A percentile compares a stretch with the other conserved stretches of the same genome.
These are phyloP conservation scores for Ceratocystis eucalypticola DNA, from an alignment of 2,329 filamentous ascomycete species.

Conservation along the genomic window DNA sequence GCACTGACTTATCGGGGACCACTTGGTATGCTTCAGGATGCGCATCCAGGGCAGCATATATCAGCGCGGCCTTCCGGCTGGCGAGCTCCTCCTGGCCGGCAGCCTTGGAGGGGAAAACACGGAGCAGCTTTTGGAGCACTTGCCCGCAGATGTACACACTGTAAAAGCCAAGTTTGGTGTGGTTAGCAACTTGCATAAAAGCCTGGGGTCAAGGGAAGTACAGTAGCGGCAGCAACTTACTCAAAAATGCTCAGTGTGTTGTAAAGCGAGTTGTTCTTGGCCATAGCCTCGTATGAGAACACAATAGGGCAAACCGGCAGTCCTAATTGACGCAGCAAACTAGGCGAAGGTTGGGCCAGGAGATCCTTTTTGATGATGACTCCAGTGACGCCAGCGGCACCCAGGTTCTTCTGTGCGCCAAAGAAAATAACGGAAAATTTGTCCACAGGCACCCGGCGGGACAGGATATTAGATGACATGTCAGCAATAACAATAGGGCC, in stretches of 20 bases:
- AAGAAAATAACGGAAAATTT: conserved; percentile 83
- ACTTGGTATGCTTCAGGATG: conserved; percentile 60
- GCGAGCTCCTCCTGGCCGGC: conserved; percentile 62
- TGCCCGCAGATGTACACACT: conserved; percentile 82
- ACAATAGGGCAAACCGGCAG: conserved; percentile 69
- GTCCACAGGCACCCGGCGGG: conserved; percentile 57
- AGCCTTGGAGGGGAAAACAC: conserved; percentile 53
- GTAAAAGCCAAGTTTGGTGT: conserved; percentile 10
- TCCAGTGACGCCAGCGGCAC: conserved; percentile 72
- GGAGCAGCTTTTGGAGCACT: conserved; percentile 65
- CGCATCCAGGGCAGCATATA: conserved; percentile 67
- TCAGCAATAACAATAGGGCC: conserved; percentile 73
- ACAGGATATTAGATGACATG: conserved; percentile 90
- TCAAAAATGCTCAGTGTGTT: conserved; percentile 92
- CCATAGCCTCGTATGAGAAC: conserved; percentile 68
- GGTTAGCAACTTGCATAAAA: neutral
- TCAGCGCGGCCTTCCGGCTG: conserved; percentile 57
- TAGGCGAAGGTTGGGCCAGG: conserved; percentile 56
- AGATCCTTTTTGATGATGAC: conserved; percentile 72
- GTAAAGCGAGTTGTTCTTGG: conserved; percentile 90
- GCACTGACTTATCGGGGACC: conserved; percentile 59
- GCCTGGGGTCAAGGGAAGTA: neutral
- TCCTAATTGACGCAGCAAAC: conserved; percentile 57
- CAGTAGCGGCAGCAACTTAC: conserved; percentile 30
- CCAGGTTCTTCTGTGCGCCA: conserved; percentile 90